A percentile compares a stretch with the other conserved stretches of the same genome.
Conservation (phyloP, 1,284 basidiomycete species). For the Leccinum griseonigrum region DNA sequence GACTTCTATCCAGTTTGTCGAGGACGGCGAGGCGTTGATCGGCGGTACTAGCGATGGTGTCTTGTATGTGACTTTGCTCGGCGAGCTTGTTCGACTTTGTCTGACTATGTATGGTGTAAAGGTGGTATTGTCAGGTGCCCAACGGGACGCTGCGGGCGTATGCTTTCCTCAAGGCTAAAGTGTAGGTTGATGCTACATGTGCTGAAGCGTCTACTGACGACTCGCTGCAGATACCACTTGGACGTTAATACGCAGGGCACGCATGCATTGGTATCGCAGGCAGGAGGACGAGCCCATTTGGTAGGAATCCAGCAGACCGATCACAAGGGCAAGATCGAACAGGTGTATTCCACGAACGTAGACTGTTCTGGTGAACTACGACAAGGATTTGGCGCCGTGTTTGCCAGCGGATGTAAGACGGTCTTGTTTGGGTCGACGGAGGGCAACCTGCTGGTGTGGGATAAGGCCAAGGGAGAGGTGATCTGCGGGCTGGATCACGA, state of each 20-base stretch:
- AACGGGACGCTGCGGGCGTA: constrained; percentile 59
- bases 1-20: constrained; percentile 57
- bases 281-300: constrained; percentile 46
- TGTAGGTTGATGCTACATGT: constrained; percentile 40
- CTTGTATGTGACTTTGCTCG: constrained; percentile 37
- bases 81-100: not conserved
- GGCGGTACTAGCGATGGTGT: constrained; percentile 68
- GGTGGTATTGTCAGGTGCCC: constrained; percentile 63
- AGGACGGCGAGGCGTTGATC: constrained; percentile 58
- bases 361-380: constrained; percentile 30
- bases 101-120: constrained; percentile 26
- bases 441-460: constrained; percentile 58
- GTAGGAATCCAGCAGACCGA: constrained; percentile 46
- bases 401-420: constrained; percentile 47
- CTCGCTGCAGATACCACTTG: constrained; percentile 43
- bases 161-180: constrained; percentile 52
- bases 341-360: constrained; percentile 44
- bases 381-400: constrained; percentile 47
- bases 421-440: constrained; percentile 54
- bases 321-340: constrained; percentile 49
- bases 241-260: constrained; percentile 46
- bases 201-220: constrained; percentile 2
- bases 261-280: constrained; percentile 51
- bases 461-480: constrained; percentile 47
- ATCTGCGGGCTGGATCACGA: constrained; percentile 57